Evolutionary conservation across 768 basidiomycete species (phyloP).

Genomic region (Leucocoprinus sp.): DNA sequence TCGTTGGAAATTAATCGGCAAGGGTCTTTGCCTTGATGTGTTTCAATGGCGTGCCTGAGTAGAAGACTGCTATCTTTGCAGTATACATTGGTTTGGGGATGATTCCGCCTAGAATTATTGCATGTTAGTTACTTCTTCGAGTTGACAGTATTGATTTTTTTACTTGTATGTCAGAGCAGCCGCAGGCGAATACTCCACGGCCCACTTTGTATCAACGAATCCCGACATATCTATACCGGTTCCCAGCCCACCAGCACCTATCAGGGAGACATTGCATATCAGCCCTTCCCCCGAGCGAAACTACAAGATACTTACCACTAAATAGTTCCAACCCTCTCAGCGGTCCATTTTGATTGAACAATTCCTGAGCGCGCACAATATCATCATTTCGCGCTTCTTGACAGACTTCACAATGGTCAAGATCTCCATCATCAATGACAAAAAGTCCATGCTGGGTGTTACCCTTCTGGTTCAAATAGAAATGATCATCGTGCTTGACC

Average conservation of each 20-base stretch:
- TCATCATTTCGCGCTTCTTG: conserved; percentile 20
- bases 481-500: conserved; percentile 52
- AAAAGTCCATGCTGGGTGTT: conserved; percentile 15
- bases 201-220: conserved; percentile 59
- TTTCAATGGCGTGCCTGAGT: conserved; percentile 49
- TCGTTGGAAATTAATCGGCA: conserved; percentile 33
- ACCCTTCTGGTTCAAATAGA: conserved; percentile 36
- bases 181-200: conserved; percentile 55
- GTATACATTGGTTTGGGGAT: conserved; percentile 51
- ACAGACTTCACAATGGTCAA: conserved; percentile 36
- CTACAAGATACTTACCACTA: conserved; percentile 35
- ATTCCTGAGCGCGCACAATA: conserved; percentile 21
- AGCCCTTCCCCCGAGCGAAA: not conserved
- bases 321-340: conserved; percentile 62
- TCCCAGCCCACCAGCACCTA: conserved; percentile 72
- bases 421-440: conserved; percentile 15
- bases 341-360: conserved; percentile 31
- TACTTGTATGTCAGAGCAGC: conserved; percentile 62
- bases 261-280: not conserved
- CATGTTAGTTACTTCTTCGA: not conserved
- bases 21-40: conserved; percentile 31
- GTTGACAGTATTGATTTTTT: conserved; percentile 13
- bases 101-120: conserved; percentile 42
- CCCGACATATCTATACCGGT: conserved; percentile 56
- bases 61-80: conserved; percentile 57